Evolutionary conservation across 306 rosid genomes (phyloP), one percentile per base, ranked within the genome.

Genomic region (Abrus pulchellus): DNA sequence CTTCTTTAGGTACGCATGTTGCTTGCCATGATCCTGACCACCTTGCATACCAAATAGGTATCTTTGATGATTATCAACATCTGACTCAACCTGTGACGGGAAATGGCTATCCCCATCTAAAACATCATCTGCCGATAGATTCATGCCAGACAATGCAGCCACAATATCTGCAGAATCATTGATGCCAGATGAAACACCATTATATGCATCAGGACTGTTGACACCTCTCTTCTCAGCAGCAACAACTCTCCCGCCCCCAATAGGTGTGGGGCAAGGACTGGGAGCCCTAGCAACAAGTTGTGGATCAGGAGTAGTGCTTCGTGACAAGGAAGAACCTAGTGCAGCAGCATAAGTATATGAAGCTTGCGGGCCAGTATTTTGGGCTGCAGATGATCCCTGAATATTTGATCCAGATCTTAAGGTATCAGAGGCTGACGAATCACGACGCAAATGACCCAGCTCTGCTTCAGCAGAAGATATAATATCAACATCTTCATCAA

Each of bases 231-330:
- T 94, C 27, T 92, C 97, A 9, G 85, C 49, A 62, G 92, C 71
- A 72, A 75, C 66, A 54, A n/a, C 84, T 87, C 99, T 89, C 10
- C 97, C 99, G 4, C 92, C 93, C 20, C 99, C 99, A 78, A 94
- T 93, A 63, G 99, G 97, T 36, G 97, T 88, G 77, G 73, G 87
- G 47, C 97, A 94, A 40, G 98, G 98, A 86, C 99, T 93, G 47
- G 99, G 95, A 78, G 97, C 95, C 84, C 99, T 91, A 61, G 94
- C 89, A 76, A 90, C 87, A 72, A 81, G 68, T 72, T 93, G 99
- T 4, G 97, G 94, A 84, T 94, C 99, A 43, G 99, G 99, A 59
- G 99, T 94, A 65, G 90, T 88, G 86, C 99, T 91, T 83, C 97
- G 78, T 72, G 99, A 94, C 87, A 93, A 67, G 68, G 99, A 88